These are phyloP conservation scores for Saccharomycopsis hybrid DNA, from an alignment of 1,139 yeast species.

Conservation along the genomic window DNA sequence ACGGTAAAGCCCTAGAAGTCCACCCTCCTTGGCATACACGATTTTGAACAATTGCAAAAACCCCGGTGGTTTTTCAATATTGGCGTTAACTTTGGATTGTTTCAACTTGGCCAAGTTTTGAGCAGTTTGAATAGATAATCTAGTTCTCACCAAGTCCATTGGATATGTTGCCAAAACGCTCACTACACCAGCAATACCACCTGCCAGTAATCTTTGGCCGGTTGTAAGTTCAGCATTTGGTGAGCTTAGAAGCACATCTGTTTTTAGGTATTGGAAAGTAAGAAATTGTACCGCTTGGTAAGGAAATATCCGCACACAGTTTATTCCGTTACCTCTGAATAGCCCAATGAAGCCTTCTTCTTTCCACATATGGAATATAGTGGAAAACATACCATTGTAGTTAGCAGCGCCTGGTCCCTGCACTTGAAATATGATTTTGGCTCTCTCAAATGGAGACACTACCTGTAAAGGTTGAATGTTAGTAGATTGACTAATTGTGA, in stretches of 20 bases:
- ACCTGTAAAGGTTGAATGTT: conserved; percentile 29
- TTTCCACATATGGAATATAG: conserved; percentile 69
- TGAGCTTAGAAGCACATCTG: conserved; percentile 31
- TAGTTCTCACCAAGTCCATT: conserved; percentile 81
- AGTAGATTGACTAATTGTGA: no score
- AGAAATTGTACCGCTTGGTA: conserved; percentile 94
- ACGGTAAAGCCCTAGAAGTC: conserved; percentile 66
- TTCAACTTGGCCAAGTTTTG: conserved; percentile 45
- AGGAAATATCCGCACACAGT: conserved; percentile 86
- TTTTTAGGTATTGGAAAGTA: conserved; percentile 70
- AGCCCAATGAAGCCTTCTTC: conserved; percentile 88
- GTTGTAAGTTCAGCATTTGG: conserved; percentile 33
- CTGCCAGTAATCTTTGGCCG: conserved; percentile 62
- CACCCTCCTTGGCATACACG: conserved; percentile 77
- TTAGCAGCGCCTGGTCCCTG: conserved; percentile 72
- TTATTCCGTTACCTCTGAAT: conserved; percentile 84
- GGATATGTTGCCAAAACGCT: conserved; percentile 89
- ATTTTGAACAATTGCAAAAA: conserved; percentile 50
- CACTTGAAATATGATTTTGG: conserved; percentile 83
- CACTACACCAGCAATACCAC: conserved; percentile 74
- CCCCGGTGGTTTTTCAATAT: conserved; percentile 52
- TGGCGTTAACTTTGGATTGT: conserved; percentile 35
- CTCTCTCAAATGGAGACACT: conserved; percentile 92
- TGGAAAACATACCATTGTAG: conserved; percentile 67
- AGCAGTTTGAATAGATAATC: conserved; percentile 87